Conservation (phyloP, 345 rosid genomes). For the Zanthoxylum bungeanum region DNA sequence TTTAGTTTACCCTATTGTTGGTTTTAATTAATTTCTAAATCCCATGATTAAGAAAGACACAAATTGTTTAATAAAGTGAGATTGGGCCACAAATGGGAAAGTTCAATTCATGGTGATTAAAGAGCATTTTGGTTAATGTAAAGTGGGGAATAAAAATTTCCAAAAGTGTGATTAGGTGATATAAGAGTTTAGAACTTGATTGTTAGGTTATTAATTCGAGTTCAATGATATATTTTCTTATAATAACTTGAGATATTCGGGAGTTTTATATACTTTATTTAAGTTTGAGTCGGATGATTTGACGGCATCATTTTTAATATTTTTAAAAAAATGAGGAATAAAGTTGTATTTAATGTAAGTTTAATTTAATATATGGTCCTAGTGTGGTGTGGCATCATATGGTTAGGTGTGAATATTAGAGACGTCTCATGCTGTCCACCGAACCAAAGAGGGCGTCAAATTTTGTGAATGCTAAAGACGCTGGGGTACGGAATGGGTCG, state of each 20-base stretch:
- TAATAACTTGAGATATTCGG: no score
- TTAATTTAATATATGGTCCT: not conserved
- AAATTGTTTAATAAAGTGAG: not conserved
- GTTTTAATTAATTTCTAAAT: not conserved
- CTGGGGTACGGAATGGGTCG: no score
- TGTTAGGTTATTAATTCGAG: no score
- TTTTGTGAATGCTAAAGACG: constrained; percentile 5
- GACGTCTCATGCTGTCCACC: constrained; percentile 8
- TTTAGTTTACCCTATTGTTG: no score
- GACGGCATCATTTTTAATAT: no score
- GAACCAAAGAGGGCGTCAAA: constrained; percentile 17
- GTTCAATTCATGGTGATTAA: not conserved
- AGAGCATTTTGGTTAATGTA: not conserved
- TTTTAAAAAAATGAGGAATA: no score
- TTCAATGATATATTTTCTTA: no score
- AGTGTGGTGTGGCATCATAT: constrained; percentile 19
- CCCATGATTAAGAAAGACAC: not conserved
- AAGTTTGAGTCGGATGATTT: no score
- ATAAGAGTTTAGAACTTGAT: no score
- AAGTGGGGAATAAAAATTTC: not conserved
- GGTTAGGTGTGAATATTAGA: constrained; percentile 25
- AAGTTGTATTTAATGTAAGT: not conserved
- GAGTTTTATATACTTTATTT: no score
- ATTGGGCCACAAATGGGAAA: not conserved
- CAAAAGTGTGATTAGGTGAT: no score